Evolutionary conservation across 1,139 yeast species (phyloP), one percentile per base, ranked within the genome.

Genomic region (Magnusiomyces fungicola): DNA sequence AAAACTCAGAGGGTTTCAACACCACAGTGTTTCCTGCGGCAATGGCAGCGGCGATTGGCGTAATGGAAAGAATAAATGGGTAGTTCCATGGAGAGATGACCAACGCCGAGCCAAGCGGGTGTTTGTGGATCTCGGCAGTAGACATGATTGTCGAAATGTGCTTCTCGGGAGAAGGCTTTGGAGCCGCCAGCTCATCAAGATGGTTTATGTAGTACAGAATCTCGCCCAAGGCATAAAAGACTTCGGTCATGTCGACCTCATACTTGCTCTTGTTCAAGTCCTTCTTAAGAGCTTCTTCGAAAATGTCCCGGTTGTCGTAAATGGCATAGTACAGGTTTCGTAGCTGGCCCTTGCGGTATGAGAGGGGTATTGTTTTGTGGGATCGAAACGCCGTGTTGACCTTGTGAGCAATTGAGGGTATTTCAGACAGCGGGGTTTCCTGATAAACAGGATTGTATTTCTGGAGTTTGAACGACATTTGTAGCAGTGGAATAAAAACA

Each of bases 11-110:
- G 32, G 88, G 95, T 65, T 90, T 90, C 61, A 85, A 70, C 23
- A 86, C 80, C 25, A 86, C 94, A 6, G 82, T 74, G 65, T 90
- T 90, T 22, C 97, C 97, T 21, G 84, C 89, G 1, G 96, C 89
- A 58, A 92, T 70, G 1, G 96, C 96, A 29, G 88, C 88, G 37
- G 81, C 74, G 19, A 90, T 62, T 0, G 97, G 89, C 16, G 78
- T 72, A 24, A 89, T 56, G 0, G 87, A 62, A 55, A 90, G 70
- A 40, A 77, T 56, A 48, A 86, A 66, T 0, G 98, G 98, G 65
- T 83, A 92, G 68, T 90, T 90, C 76, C 86, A 90, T 0, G 97
- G 96, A 1, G 89, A 70, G 49, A 89, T 79, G 50, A 90, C 72
- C 56, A 89, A 73, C 2, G 85, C 85, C 3, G 80, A 77, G 1